phyloP scores from a whole-genome alignment of 78 protist genomes.

The Protostelium mycophagum region DNA sequence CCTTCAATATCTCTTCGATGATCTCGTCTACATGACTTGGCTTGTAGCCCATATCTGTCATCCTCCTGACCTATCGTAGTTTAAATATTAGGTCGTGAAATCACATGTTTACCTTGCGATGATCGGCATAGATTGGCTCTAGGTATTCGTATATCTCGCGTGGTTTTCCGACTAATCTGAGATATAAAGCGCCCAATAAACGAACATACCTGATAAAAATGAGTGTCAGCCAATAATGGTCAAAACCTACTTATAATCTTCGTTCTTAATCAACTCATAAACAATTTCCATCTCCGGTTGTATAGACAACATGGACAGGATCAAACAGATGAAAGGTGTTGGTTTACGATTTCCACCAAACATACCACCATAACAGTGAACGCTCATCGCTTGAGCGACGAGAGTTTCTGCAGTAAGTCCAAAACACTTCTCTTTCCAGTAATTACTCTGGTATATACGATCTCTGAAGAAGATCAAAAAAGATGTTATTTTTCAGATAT shows the following conservation, averaged over 20 bases:
- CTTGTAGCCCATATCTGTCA: background rate
- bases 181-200: conserved; percentile 89
- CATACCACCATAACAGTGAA: conserved; percentile 83
- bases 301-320: conserved; percentile 86
- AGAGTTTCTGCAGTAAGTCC: conserved; percentile 85
- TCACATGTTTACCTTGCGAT: conserved; percentile 58
- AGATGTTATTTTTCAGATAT: background rate
- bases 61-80: background rate
- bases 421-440: conserved; percentile 97
- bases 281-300: conserved; percentile 91
- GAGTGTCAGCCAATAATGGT: background rate
- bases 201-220: conserved; percentile 67
- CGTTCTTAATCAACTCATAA: conserved; percentile 81
- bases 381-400: conserved; percentile 89
- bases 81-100: background rate
- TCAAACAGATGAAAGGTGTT: conserved; percentile 85
- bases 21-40: conserved; percentile 85
- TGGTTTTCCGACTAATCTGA: conserved; percentile 80
- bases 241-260: conserved; percentile 72
- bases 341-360: conserved; percentile 87
- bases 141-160: conserved; percentile 72
- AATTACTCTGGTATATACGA: background rate
- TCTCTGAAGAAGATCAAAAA: background rate
- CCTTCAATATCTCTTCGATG: conserved; percentile 67
- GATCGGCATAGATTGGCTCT: conserved; percentile 90